phyloP scores from a whole-genome alignment of 306 rosid species.

The Styphnolobium japonicum region DNA sequence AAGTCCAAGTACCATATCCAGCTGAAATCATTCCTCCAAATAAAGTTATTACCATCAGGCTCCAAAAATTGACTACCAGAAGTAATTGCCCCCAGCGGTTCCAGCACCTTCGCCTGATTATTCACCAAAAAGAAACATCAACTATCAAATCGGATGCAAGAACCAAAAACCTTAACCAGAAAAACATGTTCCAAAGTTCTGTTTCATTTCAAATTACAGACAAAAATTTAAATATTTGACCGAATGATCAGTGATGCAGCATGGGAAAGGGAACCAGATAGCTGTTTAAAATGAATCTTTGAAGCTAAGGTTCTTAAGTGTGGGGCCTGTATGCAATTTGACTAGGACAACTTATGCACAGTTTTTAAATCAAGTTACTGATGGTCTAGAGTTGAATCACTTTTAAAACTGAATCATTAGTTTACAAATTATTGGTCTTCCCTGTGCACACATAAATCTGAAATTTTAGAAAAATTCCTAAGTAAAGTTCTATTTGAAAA shows the following conservation, averaged over 20 bases:
- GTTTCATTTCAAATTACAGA: neutral
- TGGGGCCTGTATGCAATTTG: neutral
- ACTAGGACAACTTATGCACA: neutral
- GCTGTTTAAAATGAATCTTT: neutral
- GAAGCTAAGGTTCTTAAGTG: neutral
- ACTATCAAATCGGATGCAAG: constrained; percentile 21
- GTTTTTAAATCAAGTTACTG: neutral
- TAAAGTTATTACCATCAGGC: constrained; percentile 82
- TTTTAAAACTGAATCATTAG: neutral
- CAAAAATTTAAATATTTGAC: neutral
- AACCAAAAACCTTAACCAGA: constrained; percentile 14
- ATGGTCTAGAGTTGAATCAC: neutral
- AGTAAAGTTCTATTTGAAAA: neutral
- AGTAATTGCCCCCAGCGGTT: constrained; percentile 90
- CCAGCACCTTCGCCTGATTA: constrained; percentile 86
- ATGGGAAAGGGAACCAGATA: neutral
- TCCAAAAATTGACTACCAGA: constrained; percentile 96
- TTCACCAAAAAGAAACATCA: constrained; percentile 23
- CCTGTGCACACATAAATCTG: neutral
- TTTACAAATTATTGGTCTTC: neutral
- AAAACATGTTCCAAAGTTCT: neutral
- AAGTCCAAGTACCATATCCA: neutral
- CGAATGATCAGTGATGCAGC: neutral
- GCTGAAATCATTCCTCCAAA: constrained; percentile 12
- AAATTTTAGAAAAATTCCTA: neutral